phyloP scores from a whole-genome alignment of 352 stramenopile genomes.

The Phytopythium vexans region DNA sequence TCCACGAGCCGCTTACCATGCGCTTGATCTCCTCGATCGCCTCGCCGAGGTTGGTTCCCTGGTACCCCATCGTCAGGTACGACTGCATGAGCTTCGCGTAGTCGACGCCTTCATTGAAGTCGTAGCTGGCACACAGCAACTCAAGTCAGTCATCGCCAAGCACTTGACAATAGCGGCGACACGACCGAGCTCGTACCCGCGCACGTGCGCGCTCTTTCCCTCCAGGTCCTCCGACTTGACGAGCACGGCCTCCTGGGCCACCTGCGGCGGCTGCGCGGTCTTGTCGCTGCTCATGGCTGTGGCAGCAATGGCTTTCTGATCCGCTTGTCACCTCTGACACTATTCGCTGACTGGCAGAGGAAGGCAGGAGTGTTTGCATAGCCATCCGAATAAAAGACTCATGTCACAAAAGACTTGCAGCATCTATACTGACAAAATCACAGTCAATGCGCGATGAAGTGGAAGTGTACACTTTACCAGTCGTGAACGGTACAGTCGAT shows the following conservation, averaged over 20 bases:
- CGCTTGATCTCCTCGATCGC: constrained; percentile 98
- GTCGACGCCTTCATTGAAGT: constrained; percentile 90
- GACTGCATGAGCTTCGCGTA: constrained; percentile 81
- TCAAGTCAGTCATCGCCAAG: not conserved
- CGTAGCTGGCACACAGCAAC: constrained; percentile 50
- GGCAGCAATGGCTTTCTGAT: too few relatives aligned
- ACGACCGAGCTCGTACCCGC: constrained; percentile 13
- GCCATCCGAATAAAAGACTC: too few relatives aligned
- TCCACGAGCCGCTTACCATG: constrained; percentile 75
- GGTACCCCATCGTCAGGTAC: constrained; percentile 90
- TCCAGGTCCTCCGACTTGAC: constrained; percentile 78
- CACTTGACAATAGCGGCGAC: too few relatives aligned
- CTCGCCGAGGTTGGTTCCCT: constrained; percentile 96
- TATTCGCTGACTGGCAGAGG: too few relatives aligned
- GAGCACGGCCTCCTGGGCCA: constrained; percentile 71
- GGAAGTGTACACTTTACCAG: too few relatives aligned
- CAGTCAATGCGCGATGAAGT: too few relatives aligned
- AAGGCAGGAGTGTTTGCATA: too few relatives aligned
- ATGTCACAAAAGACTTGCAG: too few relatives aligned
- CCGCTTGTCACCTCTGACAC: too few relatives aligned
- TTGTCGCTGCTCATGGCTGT: too few relatives aligned
- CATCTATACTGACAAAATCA: too few relatives aligned
- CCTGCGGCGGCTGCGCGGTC: constrained; percentile 22
- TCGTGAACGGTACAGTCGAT: too few relatives aligned
- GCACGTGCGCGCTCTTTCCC: constrained; percentile 51